Evolutionary conservation across 352 stramenopile species (phyloP).

Genomic region (Phytophthora foliorum): DNA sequence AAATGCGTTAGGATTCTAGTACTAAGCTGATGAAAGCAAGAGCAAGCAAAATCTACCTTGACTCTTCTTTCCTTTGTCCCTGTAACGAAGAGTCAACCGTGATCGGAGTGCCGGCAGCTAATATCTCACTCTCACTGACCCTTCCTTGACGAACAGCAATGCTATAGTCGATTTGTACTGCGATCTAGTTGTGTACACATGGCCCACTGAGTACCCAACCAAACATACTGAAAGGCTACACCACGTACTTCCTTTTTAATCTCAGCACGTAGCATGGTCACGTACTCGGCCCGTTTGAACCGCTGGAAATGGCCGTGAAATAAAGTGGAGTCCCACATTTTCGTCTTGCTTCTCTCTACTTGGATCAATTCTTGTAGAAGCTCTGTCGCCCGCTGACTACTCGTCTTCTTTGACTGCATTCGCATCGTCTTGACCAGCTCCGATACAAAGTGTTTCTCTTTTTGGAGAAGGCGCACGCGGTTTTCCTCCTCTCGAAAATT

Average conservation of each 20-base stretch:
- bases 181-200: slow-evolving; percentile 43
- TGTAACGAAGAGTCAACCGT: slow-evolving; percentile 6
- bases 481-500: slow-evolving; percentile 78
- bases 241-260: slow-evolving; percentile 78
- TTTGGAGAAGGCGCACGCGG: slow-evolving; percentile 51
- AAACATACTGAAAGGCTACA: not conserved
- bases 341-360: slow-evolving; percentile 64
- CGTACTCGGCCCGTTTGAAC: slow-evolving; percentile 69
- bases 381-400: slow-evolving; percentile 59
- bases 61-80: slow-evolving; percentile 40
- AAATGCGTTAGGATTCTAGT: not conserved
- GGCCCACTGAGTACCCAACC: not conserved
- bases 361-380: slow-evolving; percentile 72
- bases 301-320: slow-evolving; percentile 77
- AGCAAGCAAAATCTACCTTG: slow-evolving; percentile 33
- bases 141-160: slow-evolving; percentile 43
- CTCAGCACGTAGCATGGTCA: slow-evolving; percentile 66
- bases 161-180: slow-evolving; percentile 70
- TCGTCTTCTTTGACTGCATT: slow-evolving; percentile 72
- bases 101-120: slow-evolving; percentile 12
- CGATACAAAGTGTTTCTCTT: slow-evolving; percentile 74
- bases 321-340: slow-evolving; percentile 74
- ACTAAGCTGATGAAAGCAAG: not conserved
- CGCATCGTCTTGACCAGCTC: slow-evolving; percentile 80
- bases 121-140: slow-evolving; percentile 30